Evolutionary conservation across 345 rosid species (phyloP).

Genomic region (Eutrema japonicum): DNA sequence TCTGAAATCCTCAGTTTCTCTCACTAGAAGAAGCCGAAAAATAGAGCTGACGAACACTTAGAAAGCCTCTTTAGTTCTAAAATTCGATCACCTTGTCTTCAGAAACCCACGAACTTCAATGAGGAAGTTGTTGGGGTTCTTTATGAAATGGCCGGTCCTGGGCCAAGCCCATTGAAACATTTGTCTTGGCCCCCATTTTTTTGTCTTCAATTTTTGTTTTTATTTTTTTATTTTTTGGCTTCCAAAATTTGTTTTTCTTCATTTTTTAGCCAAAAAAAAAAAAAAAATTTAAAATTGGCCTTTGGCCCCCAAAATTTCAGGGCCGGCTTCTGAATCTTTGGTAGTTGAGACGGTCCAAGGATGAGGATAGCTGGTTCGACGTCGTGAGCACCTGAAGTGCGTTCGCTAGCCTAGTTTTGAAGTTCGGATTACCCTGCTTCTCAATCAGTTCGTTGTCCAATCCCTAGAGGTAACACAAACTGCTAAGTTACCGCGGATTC

Average conservation of each 20-base stretch:
- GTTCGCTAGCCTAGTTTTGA: conserved; percentile 68
- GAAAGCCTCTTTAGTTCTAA: background rate
- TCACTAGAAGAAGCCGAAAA: too few relatives aligned
- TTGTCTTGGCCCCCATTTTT: too few relatives aligned
- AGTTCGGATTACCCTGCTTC: conserved; percentile 62
- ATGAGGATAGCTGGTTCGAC: conserved; percentile 75
- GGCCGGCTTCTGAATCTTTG: conserved; percentile 95
- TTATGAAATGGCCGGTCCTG: too few relatives aligned
- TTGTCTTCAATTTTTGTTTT: too few relatives aligned
- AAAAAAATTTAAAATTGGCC: too few relatives aligned
- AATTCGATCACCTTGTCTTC: conserved; percentile 57
- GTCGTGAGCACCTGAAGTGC: conserved; percentile 80
- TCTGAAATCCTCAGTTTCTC: too few relatives aligned
- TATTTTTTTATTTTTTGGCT: too few relatives aligned
- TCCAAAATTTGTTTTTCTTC: too few relatives aligned
- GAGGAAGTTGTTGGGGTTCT: conserved; percentile 78
- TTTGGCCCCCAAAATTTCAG: too few relatives aligned
- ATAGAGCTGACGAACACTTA: background rate
- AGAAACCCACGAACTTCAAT: conserved; percentile 93
- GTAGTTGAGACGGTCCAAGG: conserved; percentile 86
- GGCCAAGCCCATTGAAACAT: too few relatives aligned
- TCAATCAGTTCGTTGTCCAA: conserved; percentile 78
- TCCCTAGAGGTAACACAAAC: conserved; percentile 50
- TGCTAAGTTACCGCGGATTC: conserved; percentile 7
- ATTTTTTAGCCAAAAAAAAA: too few relatives aligned